Evolutionary conservation across 768 basidiomycete species (phyloP), one percentile per base, ranked within the genome.

Genomic region (Coprinopsis marcescibilis): DNA sequence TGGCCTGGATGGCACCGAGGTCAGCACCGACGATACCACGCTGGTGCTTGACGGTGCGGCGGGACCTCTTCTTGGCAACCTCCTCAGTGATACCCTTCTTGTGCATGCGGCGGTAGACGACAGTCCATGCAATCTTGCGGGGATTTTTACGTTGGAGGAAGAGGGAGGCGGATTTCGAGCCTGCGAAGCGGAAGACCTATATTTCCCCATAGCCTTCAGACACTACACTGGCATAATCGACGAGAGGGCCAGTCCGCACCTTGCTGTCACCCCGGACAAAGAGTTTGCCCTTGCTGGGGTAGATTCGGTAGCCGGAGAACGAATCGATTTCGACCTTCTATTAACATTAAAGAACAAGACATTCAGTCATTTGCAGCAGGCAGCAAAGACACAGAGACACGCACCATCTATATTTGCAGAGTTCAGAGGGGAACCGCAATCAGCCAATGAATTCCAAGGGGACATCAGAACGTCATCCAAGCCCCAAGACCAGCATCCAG

Each of bases 101-200:
- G 83, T 98, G 96, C 85, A 96, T 90, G 59, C 93, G 87, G 55
- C 90, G 87, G 79, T 88, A 95, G 52, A 87, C 80, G 59, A 75
- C 71, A 30, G 95, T 98, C 95, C 95, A 98, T 54, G 95, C 86
- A 72, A 98, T 93, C 82, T 98, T 98, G 65, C 96, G 90, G 43
- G 96, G 96, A 78, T 99, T 98, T 78, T 99, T 99, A 75, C 95
- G 89, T 70, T 99, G 96, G 49, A 89, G 75, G 84, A 98, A 98
- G 56, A 99, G 86, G 51, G 95, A 97, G 52, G 93, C 79, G 63
- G 83, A 89, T 81, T 98, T 98, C 54, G 89, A 89, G 65, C 69
- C 75, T 57, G 85, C 77, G 73, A 98, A 98, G 67, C 95, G 91
- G 87, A 95, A 97, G 66, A 92, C 80, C 92, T 95, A 60, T 3